These are phyloP conservation scores for Bertia moriformis DNA, from an alignment of 2,329 filamentous ascomycete genomes.

Conservation along the genomic window DNA sequence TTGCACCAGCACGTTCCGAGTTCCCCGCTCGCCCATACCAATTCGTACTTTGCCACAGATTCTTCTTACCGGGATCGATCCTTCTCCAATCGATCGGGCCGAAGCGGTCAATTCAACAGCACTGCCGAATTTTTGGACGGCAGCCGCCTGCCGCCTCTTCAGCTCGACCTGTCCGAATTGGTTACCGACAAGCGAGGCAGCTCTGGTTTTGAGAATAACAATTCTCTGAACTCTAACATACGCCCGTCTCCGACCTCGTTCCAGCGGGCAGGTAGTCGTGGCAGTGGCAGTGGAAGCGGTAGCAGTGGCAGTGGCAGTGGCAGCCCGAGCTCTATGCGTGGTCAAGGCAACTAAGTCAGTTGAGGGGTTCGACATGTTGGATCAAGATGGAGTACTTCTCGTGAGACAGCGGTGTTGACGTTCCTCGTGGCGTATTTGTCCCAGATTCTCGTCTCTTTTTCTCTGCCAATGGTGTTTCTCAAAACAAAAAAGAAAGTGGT, in stretches of 20 bases:
- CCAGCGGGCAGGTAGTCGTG: constrained; percentile 25
- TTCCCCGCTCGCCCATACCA: constrained; percentile 15
- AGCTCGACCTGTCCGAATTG: constrained; percentile 14
- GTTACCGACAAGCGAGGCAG: constrained; percentile 14
- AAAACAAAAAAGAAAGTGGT: too few species aligned
- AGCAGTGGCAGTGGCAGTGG: constrained; percentile 15
- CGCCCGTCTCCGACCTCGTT: constrained; percentile 20
- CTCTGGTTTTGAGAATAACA: constrained; percentile 12
- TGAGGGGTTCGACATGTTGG: too few species aligned
- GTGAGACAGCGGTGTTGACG: too few species aligned
- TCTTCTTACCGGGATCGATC: constrained; percentile 19
- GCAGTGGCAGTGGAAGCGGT: constrained; percentile 24
- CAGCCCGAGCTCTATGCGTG: constrained; percentile 20
- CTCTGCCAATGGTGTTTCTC: too few species aligned
- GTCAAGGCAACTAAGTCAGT: constrained; percentile 8
- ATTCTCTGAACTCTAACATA: constrained; percentile 17
- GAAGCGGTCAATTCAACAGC: constrained; percentile 18
- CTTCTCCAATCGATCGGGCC: constrained; percentile 21
- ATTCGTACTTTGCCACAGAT: constrained; percentile 13
- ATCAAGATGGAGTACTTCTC: too few species aligned
- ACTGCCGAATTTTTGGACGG: constrained; percentile 16
- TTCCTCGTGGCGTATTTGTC: too few species aligned
- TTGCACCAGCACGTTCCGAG: constrained; percentile 11
- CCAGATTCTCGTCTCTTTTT: too few species aligned
- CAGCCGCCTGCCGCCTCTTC: constrained; percentile 12